These are phyloP conservation scores for Plasmopara muralis DNA, from an alignment of 352 stramenopile genomes.

Conservation along the genomic window DNA sequence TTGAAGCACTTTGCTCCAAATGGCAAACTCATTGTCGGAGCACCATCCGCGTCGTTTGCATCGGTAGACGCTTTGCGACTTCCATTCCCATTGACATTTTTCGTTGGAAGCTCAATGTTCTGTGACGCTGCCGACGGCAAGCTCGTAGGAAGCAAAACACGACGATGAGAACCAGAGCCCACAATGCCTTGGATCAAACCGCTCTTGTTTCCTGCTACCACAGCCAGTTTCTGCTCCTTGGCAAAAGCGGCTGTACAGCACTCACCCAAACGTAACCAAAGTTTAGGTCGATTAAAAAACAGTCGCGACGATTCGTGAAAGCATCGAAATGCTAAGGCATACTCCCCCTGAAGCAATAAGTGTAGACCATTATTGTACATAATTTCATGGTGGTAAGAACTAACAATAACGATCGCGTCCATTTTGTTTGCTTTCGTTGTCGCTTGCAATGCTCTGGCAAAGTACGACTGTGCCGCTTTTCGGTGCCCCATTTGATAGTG, in stretches of 20 bases:
- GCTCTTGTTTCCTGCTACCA: slow-evolving; percentile 69
- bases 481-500: slow-evolving; percentile 88
- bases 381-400: slow-evolving; percentile 79
- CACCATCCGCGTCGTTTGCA: slow-evolving; percentile 30
- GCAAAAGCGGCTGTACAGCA: slow-evolving; percentile 84
- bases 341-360: slow-evolving; percentile 79
- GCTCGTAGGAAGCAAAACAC: slow-evolving; percentile 72
- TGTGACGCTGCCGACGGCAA: slow-evolving; percentile 50
- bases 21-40: slow-evolving; percentile 74
- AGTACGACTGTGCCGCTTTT: slow-evolving; percentile 89
- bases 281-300: slow-evolving; percentile 88
- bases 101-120: slow-evolving; percentile 63
- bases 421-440: slow-evolving; percentile 53
- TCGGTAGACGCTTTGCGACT: slow-evolving; percentile 20
- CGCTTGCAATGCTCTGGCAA: slow-evolving; percentile 73
- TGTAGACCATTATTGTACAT: slow-evolving; percentile 92
- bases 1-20: slow-evolving; percentile 87
- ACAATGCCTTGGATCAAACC: slow-evolving; percentile 75
- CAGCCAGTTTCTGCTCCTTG: slow-evolving; percentile 54
- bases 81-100: slow-evolving; percentile 39
- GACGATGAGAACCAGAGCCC: slow-evolving; percentile 70
- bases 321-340: slow-evolving; percentile 80
- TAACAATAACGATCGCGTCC: slow-evolving; percentile 50
- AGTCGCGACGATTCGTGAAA: slow-evolving; percentile 84
- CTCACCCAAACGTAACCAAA: slow-evolving; percentile 90